Evolutionary conservation across 2,329 filamentous ascomycete genomes (phyloP), one percentile per base, ranked within the genome.

Genomic region (Pestalotiopsis fici): DNA sequence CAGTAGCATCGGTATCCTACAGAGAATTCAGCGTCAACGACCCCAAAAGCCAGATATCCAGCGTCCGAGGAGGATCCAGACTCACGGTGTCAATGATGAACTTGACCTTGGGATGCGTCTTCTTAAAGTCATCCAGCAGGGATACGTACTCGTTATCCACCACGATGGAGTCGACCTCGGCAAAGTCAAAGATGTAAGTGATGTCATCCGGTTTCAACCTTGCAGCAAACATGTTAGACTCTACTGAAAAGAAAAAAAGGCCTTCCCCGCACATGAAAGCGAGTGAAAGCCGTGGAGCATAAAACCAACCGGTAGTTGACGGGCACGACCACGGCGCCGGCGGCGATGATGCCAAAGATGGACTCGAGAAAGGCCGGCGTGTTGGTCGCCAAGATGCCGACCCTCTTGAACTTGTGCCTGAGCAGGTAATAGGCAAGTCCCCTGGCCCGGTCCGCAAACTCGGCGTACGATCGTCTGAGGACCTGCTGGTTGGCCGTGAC

Each of bases 311-410:
- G 77, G 73, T 87, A 87, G 74, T 89, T 89, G 31, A 79, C 86
- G 1, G 87, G 86, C 65, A 97, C 92, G 69, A 94, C 89, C 27
- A 97, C 88, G 7, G 86, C 93, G 1, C 94, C 94, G 0, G 93
- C 93, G 1, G 93, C 95, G 0, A 90, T 91, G 72, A 98, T 91
- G 1, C 93, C 96, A 76, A 93, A 99, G 69, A 97, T 93, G 6
- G 90, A 88, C 81, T 98, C 95, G 31, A 99, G 84, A 74, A 98
- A 98, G 0, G 95, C 95, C 0, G 96, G 96, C 1, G 96, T 99
- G 78, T 99, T 99, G 3, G 96, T 93, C 9, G 90, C 91, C 12
- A 99, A 84, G 60, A 99, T 91, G 6, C 96, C 96, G 5, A 98
- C 92, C 68, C 93, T 87, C 74, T 89, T 91, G 75, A 89, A 90